phyloP scores from a whole-genome alignment of 2,329 filamentous ascomycete species.

The Aspergillus pseudoviridinutans region DNA sequence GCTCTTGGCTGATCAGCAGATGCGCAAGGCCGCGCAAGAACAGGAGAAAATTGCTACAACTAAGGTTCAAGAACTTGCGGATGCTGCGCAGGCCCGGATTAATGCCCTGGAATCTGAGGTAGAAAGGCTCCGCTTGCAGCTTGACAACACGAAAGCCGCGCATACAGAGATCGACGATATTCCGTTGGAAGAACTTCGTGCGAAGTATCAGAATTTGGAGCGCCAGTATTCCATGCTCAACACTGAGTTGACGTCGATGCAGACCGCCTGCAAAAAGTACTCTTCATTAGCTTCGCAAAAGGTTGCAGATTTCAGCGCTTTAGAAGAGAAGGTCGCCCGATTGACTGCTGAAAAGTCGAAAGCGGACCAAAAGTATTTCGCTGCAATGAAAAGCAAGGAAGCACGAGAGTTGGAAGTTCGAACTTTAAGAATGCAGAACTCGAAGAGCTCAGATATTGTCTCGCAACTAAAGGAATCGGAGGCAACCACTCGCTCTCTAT shows the following conservation, averaged over 20 bases:
- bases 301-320: constrained; percentile 67
- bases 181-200: constrained; percentile 65
- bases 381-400: constrained; percentile 90
- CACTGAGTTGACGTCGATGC: constrained; percentile 82
- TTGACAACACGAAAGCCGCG: constrained; percentile 45
- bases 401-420: constrained; percentile 76
- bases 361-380: constrained; percentile 97
- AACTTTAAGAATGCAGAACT: constrained; percentile 73
- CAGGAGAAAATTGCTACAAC: constrained; percentile 66
- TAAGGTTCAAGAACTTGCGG: constrained; percentile 75
- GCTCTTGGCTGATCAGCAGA: constrained; percentile 72
- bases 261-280: constrained; percentile 85
- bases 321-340: constrained; percentile 74
- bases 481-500: constrained; percentile 66
- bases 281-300: constrained; percentile 82
- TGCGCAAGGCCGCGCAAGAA: constrained; percentile 74
- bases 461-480: constrained; percentile 90
- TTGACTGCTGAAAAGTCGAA: constrained; percentile 87
- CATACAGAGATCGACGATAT: constrained; percentile 54
- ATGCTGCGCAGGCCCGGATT: constrained; percentile 77
- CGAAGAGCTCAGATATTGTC: constrained; percentile 90
- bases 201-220: constrained; percentile 70
- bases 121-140: constrained; percentile 60
- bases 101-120: constrained; percentile 77
- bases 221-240: constrained; percentile 80